A percentile compares a stretch with the other conserved stretches of the same genome.
Evolutionary conservation across 441 rosid genomes (phyloP).

Genomic region (Erysimum pusillum): DNA sequence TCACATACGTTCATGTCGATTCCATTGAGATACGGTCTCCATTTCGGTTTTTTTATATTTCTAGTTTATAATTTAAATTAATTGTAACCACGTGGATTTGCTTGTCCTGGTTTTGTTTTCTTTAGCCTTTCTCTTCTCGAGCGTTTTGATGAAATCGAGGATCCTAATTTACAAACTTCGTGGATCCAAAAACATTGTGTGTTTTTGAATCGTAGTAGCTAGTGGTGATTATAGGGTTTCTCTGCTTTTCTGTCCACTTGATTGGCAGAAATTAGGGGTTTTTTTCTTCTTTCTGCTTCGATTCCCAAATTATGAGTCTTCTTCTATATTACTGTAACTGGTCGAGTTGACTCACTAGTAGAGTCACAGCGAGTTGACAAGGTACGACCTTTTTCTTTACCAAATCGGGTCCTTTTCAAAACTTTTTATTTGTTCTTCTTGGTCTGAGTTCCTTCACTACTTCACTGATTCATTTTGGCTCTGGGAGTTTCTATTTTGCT

Average conservation of each 20-base stretch:
- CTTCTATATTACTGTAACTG: slow-evolving; percentile 16
- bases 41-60: slow-evolving; percentile 2
- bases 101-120: slow-evolving; percentile 43
- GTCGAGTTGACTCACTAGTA: slow-evolving; percentile 32
- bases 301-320: slow-evolving; percentile 16
- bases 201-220: slow-evolving; percentile 22
- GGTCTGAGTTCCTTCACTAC: slow-evolving; percentile 10
- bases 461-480: not conserved
- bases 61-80: not conserved
- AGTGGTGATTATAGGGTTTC: not conserved
- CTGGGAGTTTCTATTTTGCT: slow-evolving; percentile 23
- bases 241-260: slow-evolving; percentile 24
- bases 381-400: slow-evolving; percentile 16
- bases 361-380: slow-evolving; percentile 12
- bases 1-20: slow-evolving; percentile 44
- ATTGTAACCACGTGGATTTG: slow-evolving; percentile 49
- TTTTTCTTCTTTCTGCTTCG: slow-evolving; percentile 18
- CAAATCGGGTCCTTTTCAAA: not conserved
- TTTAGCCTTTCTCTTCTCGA: not conserved
- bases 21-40: slow-evolving; percentile 47
- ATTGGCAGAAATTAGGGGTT: slow-evolving; percentile 9
- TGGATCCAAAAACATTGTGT: slow-evolving; percentile 33
- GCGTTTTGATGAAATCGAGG: slow-evolving; percentile 43
- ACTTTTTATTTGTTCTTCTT: not conserved
- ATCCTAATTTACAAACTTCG: slow-evolving; percentile 34